Evolutionary conservation across 306 rosid species (phyloP).

Genomic region (Cyclanthera cordifolia): DNA sequence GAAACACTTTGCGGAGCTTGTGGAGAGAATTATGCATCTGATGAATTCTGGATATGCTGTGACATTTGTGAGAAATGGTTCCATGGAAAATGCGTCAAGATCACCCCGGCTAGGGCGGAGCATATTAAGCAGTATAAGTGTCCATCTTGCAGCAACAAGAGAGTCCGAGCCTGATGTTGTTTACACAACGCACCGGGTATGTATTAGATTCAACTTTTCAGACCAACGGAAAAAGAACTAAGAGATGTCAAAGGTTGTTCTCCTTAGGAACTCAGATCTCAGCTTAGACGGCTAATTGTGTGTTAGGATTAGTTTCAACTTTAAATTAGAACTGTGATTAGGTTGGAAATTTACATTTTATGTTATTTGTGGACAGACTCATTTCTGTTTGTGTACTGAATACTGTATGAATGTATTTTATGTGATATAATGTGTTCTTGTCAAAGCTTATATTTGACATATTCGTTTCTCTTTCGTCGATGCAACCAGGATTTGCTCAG

Average conservation of each 20-base stretch:
- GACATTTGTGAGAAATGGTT: conserved; percentile 84
- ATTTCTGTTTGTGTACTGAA: neutral
- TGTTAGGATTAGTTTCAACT: conserved; percentile 9
- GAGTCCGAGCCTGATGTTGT: conserved; percentile 34
- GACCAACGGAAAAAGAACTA: neutral
- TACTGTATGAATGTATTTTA: conserved; percentile 2
- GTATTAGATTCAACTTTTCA: neutral
- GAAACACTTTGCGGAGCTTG: conserved; percentile 70
- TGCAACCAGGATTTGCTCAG: neutral
- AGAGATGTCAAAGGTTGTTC: neutral
- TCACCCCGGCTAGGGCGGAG: conserved; percentile 78
- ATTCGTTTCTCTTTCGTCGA: neutral
- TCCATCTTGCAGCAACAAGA: conserved; percentile 85
- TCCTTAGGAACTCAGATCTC: conserved; percentile 10
- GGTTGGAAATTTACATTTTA: neutral
- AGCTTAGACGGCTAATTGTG: conserved; percentile 9
- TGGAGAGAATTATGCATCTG: conserved; percentile 38
- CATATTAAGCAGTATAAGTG: conserved; percentile 77
- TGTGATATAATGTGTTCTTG: conserved; percentile 3
- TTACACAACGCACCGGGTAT: neutral
- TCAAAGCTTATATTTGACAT: neutral
- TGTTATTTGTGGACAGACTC: neutral
- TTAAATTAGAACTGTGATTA: conserved; percentile 4
- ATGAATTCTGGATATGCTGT: conserved; percentile 81
- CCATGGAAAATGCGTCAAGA: conserved; percentile 83